Evolutionary conservation across 1,139 yeast genomes (phyloP).

Genomic region (Eremothecium coryli): DNA sequence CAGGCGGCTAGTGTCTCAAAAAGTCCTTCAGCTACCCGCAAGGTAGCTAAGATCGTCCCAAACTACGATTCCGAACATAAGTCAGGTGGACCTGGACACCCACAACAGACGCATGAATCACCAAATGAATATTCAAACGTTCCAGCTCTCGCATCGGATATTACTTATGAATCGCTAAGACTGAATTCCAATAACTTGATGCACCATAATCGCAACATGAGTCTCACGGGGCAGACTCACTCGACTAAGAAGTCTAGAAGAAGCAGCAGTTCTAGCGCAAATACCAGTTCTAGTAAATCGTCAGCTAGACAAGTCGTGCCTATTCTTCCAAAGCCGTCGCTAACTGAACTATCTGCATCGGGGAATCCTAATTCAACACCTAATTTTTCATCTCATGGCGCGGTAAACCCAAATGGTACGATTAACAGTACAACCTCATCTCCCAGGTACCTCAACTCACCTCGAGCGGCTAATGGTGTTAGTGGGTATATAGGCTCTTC

Average conservation of each 20-base stretch:
- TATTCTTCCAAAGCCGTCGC: conserved; percentile 29
- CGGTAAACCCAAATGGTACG: too few species aligned
- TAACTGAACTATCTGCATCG: neutral
- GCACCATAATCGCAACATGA: conserved; percentile 15
- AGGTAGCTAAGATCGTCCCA: neutral
- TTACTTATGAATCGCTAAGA: neutral
- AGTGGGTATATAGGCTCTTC: conserved; percentile 4
- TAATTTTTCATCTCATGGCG: conserved; percentile 1
- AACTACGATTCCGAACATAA: neutral
- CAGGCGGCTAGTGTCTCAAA: neutral
- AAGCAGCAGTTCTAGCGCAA: conserved; percentile 26
- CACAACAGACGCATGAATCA: too few species aligned
- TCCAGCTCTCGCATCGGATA: neutral
- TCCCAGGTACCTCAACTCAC: conserved; percentile 18
- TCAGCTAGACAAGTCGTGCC: conserved; percentile 29
- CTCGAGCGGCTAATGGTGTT: conserved; percentile 8
- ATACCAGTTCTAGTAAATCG: conserved; percentile 25
- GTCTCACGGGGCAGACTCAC: conserved; percentile 8
- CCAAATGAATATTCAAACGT: too few species aligned
- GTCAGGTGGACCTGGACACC: neutral
- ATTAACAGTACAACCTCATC: conserved; percentile 27
- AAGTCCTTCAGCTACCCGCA: neutral
- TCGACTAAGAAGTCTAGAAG: conserved; percentile 19
- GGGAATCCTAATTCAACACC: neutral
- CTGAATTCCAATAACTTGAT: conserved; percentile 14